A percentile compares a stretch with the other conserved stretches of the same genome.
Conservation (phyloP, 1,139 yeast genomes). For the Sugiyamaella xylanicola region DNA sequence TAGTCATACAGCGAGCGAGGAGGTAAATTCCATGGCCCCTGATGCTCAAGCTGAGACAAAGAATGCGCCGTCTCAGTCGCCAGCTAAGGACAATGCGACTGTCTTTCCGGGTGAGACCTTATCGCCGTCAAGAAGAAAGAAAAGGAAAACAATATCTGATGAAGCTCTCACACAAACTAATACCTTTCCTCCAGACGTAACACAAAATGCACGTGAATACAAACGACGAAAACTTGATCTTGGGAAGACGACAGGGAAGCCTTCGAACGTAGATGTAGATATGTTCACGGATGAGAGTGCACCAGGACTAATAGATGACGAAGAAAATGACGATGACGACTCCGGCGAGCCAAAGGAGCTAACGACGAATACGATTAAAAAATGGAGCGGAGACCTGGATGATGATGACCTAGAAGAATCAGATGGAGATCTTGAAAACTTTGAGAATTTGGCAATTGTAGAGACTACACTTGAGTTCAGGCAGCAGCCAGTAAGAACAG, state of each 20-base stretch:
- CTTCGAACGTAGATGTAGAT: background rate
- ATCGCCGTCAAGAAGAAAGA: conserved; percentile 1
- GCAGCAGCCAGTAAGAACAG: background rate
- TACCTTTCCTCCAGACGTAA: conserved; percentile 8
- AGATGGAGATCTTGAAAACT: conserved; percentile 17
- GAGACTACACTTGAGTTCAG: conserved; percentile 21
- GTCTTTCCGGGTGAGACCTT: background rate
- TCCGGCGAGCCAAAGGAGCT: conserved; percentile 4
- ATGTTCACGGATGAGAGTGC: conserved; percentile 8
- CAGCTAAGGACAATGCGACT: background rate
- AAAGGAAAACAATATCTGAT: conserved; percentile 1
- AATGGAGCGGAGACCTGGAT: conserved; percentile 15
- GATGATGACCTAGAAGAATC: conserved; percentile 20
- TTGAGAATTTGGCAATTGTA: conserved; percentile 26
- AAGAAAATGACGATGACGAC: conserved; percentile 6
- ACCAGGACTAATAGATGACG: conserved; percentile 11
- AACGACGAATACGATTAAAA: background rate
- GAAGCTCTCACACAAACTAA: background rate
- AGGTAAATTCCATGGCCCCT: background rate
- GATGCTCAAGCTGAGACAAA: background rate
- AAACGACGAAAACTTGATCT: conserved; percentile 4
- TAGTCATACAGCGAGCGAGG: background rate
- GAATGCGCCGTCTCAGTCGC: background rate
- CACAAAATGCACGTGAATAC: conserved; percentile 17
- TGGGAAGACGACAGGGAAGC: background rate